Evolutionary conservation across 805 yeast species (phyloP).

Genomic region (Candida suzukii): DNA sequence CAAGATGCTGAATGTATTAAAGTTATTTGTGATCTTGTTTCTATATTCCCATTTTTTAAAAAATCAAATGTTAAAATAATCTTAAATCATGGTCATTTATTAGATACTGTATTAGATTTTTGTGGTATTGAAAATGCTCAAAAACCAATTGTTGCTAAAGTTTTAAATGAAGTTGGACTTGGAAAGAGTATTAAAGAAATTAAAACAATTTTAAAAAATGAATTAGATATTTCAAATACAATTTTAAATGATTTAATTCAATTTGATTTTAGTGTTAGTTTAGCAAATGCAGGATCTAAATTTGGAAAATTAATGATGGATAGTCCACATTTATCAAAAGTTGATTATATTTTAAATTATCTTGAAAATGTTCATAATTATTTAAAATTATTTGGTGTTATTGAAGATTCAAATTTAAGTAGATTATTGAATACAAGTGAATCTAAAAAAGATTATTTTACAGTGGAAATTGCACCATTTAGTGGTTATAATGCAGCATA

Average conservation of each 20-base stretch:
- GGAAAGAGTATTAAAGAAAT: conserved; percentile 59
- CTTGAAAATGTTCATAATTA: conserved; percentile 51
- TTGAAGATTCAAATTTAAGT: conserved; percentile 3
- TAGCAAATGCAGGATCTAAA: conserved; percentile 55
- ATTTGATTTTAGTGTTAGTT: conserved; percentile 71
- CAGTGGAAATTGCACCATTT: conserved; percentile 66
- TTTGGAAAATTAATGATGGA: conserved; percentile 69
- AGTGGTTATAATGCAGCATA: conserved; percentile 77
- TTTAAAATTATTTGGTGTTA: conserved; percentile 53
- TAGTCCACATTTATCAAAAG: conserved; percentile 51
- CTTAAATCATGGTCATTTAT: conserved; percentile 74
- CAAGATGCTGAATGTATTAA: conserved; percentile 88
- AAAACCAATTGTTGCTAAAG: conserved; percentile 55
- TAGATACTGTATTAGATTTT: conserved; percentile 71
- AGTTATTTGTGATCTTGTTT: conserved; percentile 68
- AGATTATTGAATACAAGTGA: background rate
- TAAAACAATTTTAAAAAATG: conserved; percentile 40
- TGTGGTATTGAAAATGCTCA: conserved; percentile 77
- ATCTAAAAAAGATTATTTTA: conserved; percentile 23
- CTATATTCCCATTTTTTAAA: conserved; percentile 60
- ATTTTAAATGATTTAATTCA: conserved; percentile 73
- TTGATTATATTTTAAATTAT: conserved; percentile 59
- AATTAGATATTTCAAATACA: conserved; percentile 72
- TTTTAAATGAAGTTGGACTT: conserved; percentile 71
- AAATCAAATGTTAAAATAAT: conserved; percentile 49